Evolutionary conservation across 306 rosid species (phyloP).

Genomic region (Argentina anserina): DNA sequence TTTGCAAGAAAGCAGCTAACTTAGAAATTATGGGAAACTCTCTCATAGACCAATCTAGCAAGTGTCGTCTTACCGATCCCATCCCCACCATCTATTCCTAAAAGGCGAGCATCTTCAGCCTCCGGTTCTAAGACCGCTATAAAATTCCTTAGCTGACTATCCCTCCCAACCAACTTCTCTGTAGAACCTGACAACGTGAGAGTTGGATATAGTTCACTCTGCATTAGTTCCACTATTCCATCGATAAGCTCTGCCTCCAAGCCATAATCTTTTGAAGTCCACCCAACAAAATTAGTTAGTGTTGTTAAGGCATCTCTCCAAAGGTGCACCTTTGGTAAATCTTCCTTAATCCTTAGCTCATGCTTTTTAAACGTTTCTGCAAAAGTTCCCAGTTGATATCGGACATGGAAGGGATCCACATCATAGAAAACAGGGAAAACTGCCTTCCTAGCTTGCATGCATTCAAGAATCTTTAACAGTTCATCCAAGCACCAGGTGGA

Average conservation of each 20-base stretch:
- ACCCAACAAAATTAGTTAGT: constrained; percentile 1
- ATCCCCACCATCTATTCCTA: background rate
- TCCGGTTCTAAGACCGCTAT: background rate
- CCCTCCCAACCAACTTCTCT: background rate
- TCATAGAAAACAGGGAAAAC: constrained; percentile 9
- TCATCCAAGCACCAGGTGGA: background rate
- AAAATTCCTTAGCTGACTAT: background rate
- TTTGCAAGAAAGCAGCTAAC: background rate
- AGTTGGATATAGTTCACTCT: background rate
- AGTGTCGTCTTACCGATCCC: background rate
- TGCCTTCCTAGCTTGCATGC: background rate
- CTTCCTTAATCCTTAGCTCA: background rate
- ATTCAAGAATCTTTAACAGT: constrained; percentile 3
- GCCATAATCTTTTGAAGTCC: background rate
- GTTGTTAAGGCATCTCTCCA: background rate
- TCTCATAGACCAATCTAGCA: background rate
- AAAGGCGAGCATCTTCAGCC: background rate
- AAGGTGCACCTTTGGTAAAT: background rate
- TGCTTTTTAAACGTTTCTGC: background rate
- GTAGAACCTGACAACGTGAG: background rate
- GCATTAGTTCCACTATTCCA: background rate
- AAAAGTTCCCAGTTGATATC: background rate
- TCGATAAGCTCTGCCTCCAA: background rate
- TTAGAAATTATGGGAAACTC: background rate
- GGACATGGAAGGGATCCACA: constrained; percentile 6